These are phyloP conservation scores for Beauveria sp. DNA, from an alignment of 2,329 filamentous ascomycete genomes.

Conservation along the genomic window DNA sequence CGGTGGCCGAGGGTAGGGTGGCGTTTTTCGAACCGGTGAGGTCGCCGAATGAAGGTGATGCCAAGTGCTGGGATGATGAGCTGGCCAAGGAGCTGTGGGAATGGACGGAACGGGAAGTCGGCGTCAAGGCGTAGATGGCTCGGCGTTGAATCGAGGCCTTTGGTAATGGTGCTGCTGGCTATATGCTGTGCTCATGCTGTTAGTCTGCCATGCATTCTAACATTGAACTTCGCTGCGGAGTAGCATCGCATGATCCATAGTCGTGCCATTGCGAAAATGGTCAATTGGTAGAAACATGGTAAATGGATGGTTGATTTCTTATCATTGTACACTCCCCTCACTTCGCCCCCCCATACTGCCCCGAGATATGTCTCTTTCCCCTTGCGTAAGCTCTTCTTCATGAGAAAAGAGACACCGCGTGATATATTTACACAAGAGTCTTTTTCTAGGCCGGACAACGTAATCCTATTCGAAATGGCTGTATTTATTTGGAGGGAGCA, in stretches of 20 bases:
- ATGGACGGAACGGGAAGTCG: conserved; percentile 26
- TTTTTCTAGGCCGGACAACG: neutral
- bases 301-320: conserved; percentile 3
- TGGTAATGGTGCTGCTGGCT: neutral
- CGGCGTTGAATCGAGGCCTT: neutral
- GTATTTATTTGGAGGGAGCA: conserved; percentile 47
- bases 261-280: neutral
- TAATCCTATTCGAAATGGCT: neutral
- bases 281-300: neutral
- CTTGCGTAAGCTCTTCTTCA: neutral
- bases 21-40: conserved; percentile 24
- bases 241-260: neutral
- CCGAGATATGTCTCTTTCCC: neutral
- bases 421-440: conserved; percentile 14
- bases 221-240: neutral
- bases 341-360: neutral
- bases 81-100: conserved; percentile 29
- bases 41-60: conserved; percentile 15
- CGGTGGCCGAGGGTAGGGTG: conserved; percentile 15
- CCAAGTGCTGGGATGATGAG: conserved; percentile 19
- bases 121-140: conserved; percentile 1
- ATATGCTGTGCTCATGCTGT: neutral
- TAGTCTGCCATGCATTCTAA: neutral
- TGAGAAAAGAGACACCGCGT: neutral
- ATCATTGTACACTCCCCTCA: neutral